These are phyloP conservation scores for Metschnikowia santaceciliae DNA, from an alignment of 805 yeast species.

Conservation along the genomic window DNA sequence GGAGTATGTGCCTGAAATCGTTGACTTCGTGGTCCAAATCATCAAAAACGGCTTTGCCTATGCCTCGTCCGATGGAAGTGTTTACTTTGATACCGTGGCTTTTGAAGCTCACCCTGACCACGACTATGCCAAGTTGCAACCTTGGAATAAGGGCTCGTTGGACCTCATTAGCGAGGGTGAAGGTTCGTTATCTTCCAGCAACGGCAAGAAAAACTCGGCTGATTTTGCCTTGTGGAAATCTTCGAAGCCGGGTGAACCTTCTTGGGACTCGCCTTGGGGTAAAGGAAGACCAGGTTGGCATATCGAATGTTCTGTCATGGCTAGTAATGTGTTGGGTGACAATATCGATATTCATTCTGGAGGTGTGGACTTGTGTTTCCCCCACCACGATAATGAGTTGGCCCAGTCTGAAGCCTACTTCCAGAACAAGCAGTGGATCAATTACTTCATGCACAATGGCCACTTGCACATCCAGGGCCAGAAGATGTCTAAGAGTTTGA, in stretches of 20 bases:
- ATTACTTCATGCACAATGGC: slow-evolving; percentile 94
- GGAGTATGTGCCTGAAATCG: slow-evolving; percentile 91
- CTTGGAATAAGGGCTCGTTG: slow-evolving; percentile 92
- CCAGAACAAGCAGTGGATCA: slow-evolving; percentile 91
- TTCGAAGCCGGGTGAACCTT: slow-evolving; percentile 95
- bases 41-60: slow-evolving; percentile 82
- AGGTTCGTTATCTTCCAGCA: slow-evolving; percentile 61
- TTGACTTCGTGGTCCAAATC: slow-evolving; percentile 70
- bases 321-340: slow-evolving; percentile 78
- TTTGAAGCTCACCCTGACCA: slow-evolving; percentile 74
- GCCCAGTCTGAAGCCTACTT: slow-evolving; percentile 96
- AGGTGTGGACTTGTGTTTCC: slow-evolving; percentile 95
- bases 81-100: slow-evolving; percentile 85
- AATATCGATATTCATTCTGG: slow-evolving; percentile 94
- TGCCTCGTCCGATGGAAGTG: slow-evolving; percentile 81
- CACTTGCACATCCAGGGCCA: slow-evolving; percentile 98
- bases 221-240: slow-evolving; percentile 98
- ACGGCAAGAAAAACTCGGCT: slow-evolving; percentile 66
- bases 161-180: slow-evolving; percentile 91
- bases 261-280: slow-evolving; percentile 97
- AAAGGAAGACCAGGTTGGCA: slow-evolving; percentile 99
- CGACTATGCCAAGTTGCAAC: slow-evolving; percentile 92
- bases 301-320: slow-evolving; percentile 99
- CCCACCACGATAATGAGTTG: slow-evolving; percentile 97
- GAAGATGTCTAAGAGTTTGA: slow-evolving; percentile 93